Evolutionary conservation across 2,329 filamentous ascomycete genomes (phyloP).

Genomic region (Lithohypha guttulata): DNA sequence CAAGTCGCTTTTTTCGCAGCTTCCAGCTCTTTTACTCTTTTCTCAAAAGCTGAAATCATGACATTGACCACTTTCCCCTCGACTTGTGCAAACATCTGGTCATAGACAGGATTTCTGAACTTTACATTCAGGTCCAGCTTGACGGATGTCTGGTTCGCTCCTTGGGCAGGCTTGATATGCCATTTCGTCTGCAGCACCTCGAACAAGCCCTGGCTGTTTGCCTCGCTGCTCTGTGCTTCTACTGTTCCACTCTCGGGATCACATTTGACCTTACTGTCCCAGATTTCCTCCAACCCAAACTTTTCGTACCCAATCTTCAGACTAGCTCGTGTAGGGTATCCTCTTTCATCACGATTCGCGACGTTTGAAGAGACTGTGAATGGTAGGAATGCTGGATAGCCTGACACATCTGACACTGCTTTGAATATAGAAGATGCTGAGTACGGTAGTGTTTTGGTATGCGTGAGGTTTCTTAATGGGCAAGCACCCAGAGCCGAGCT

Average conservation of each 20-base stretch:
- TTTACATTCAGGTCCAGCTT: constrained; percentile 66
- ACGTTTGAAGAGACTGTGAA: constrained; percentile 73
- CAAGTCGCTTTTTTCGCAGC: constrained; percentile 6
- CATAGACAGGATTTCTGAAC: constrained; percentile 83
- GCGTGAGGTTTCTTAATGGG: constrained; percentile 53
- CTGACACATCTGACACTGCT: constrained; percentile 78
- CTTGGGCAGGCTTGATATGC: constrained; percentile 31
- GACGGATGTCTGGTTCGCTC: constrained; percentile 54
- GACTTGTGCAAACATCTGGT: constrained; percentile 66
- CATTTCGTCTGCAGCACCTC: constrained; percentile 36
- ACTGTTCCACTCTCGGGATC: constrained; percentile 55
- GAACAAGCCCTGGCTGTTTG: constrained; percentile 45
- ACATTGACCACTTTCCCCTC: constrained; percentile 72
- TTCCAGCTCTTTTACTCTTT: constrained; percentile 53
- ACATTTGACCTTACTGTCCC: constrained; percentile 70
- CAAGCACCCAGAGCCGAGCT: constrained; percentile 19
- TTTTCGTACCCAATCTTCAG: constrained; percentile 77
- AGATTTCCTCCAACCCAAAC: constrained; percentile 59
- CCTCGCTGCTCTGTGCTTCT: constrained; percentile 52
- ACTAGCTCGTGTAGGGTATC: constrained; percentile 59
- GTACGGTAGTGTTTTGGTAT: constrained; percentile 68
- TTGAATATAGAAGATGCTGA: constrained; percentile 59
- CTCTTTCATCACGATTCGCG: constrained; percentile 55
- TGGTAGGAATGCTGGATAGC: constrained; percentile 79
- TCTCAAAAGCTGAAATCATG: constrained; percentile 92